Evolutionary conservation across 2,329 filamentous ascomycete genomes (phyloP).

Genomic region (Chrysoporthe puriensis): DNA sequence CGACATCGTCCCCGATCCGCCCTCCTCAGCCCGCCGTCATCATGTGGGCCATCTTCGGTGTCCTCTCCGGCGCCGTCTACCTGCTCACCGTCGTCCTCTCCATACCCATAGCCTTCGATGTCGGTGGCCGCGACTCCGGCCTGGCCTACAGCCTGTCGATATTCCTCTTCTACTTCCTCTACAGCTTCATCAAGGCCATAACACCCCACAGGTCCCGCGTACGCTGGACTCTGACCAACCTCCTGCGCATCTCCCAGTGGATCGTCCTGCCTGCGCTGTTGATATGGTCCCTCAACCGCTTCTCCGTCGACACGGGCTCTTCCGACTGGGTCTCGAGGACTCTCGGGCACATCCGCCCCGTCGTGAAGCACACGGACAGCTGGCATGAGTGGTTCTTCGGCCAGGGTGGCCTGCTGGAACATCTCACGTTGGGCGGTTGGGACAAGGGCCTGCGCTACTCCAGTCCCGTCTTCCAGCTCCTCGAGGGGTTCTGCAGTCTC

Average conservation of each 20-base stretch:
- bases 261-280: constrained; percentile 81
- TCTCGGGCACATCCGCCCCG: constrained; percentile 67
- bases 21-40: constrained; percentile 6
- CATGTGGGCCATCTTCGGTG: constrained; percentile 83
- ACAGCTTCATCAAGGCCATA: constrained; percentile 77
- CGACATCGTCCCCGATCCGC: constrained; percentile 28
- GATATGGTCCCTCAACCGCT: constrained; percentile 95
- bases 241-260: constrained; percentile 81
- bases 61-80: constrained; percentile 81
- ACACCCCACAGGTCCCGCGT: constrained; percentile 80
- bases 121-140: constrained; percentile 91
- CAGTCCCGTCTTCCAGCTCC: constrained; percentile 89
- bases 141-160: constrained; percentile 91
- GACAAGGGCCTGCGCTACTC: constrained; percentile 87
- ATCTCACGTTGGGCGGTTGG: constrained; percentile 81
- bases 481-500: constrained; percentile 95
- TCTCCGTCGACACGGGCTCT: constrained; percentile 83
- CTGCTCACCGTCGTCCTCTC: constrained; percentile 91
- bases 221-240: constrained; percentile 69
- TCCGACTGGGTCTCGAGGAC: constrained; percentile 83
- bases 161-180: constrained; percentile 87
- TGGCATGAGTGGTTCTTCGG: constrained; percentile 87
- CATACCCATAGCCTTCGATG: constrained; percentile 96
- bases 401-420: constrained; percentile 80
- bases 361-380: constrained; percentile 59